phyloP scores from a whole-genome alignment of 129 eudicot genomes.

The Artemisia annua region DNA sequence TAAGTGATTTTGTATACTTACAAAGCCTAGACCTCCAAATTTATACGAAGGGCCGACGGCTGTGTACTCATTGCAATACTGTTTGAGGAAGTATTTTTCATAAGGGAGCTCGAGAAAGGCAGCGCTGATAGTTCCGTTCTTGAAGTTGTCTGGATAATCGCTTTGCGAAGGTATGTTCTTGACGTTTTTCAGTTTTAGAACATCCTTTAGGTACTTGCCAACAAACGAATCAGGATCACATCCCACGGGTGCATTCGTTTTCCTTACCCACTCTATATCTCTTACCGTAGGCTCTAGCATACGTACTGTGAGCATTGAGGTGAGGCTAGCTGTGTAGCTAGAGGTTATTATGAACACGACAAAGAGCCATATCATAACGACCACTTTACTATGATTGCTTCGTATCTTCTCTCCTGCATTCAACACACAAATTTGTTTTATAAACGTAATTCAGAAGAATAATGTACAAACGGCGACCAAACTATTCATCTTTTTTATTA shows the following conservation, averaged over 20 bases:
- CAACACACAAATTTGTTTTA: too few species aligned
- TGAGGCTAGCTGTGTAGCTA: constrained; percentile 56
- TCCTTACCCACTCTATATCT: constrained; percentile 45
- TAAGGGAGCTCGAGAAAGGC: constrained; percentile 67
- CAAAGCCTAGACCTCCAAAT: constrained; percentile 61
- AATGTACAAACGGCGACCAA: too few species aligned
- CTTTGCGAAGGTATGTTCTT: constrained; percentile 21
- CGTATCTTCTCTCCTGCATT: constrained; percentile 47
- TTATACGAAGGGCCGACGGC: constrained; percentile 46
- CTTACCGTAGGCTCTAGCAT: constrained; percentile 46
- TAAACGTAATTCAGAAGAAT: too few species aligned
- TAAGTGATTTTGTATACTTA: constrained; percentile 28
- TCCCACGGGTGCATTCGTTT: constrained; percentile 47
- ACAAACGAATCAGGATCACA: constrained; percentile 60
- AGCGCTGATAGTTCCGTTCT: constrained; percentile 32
- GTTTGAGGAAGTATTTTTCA: constrained; percentile 40
- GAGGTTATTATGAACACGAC: constrained; percentile 48
- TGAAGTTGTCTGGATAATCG: constrained; percentile 37
- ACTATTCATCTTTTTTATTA: too few species aligned
- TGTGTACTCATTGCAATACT: constrained; percentile 44
- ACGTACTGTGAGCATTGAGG: constrained; percentile 55
- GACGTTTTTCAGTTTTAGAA: constrained; percentile 33
- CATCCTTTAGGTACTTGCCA: constrained; percentile 35
- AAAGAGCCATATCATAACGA: constrained; percentile 53
- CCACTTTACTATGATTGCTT: constrained; percentile 48